Conservation (phyloP, 1,284 basidiomycete species). For the Apiotrichum mycotoxinovorans region DNA sequence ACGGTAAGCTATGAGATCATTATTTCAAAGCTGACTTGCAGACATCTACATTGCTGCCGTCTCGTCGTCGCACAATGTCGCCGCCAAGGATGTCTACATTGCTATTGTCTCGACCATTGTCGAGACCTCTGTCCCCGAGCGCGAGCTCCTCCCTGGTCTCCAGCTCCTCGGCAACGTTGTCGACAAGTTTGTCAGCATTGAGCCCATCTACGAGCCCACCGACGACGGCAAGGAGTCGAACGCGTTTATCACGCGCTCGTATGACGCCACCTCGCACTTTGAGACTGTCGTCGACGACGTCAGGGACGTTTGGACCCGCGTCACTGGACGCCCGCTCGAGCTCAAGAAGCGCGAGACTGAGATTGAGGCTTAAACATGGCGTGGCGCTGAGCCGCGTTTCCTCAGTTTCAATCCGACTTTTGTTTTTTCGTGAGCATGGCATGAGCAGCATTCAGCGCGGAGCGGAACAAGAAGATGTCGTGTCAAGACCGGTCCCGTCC, state of each 20-base stretch:
- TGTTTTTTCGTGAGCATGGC: background rate
- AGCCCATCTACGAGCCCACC: slow-evolving; percentile 85
- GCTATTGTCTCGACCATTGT: slow-evolving; percentile 99
- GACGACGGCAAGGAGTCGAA: slow-evolving; percentile 73
- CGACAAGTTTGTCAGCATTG: slow-evolving; percentile 95
- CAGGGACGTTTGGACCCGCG: slow-evolving; percentile 84
- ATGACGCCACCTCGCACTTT: slow-evolving; percentile 98
- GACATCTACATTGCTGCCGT: slow-evolving; percentile 99
- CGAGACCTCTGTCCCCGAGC: slow-evolving; percentile 84
- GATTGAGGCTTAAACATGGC: background rate
- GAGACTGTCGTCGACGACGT: slow-evolving; percentile 97
- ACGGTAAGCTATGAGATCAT: slow-evolving; percentile 62
- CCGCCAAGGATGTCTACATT: slow-evolving; percentile 88
- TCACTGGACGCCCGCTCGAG: slow-evolving; percentile 53
- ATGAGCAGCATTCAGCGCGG: too few species aligned
- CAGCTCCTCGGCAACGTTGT: slow-evolving; percentile 87
- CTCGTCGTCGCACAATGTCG: slow-evolving; percentile 95
- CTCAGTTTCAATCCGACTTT: background rate
- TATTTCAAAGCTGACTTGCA: slow-evolving; percentile 43
- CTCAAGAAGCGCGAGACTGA: slow-evolving; percentile 50
- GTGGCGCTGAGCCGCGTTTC: background rate
- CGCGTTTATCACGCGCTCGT: slow-evolving; percentile 95
- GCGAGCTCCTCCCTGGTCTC: slow-evolving; percentile 86
- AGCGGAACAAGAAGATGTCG: background rate
- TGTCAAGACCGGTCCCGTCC: too few species aligned